These are phyloP conservation scores for Talaromyces nanjingensis DNA, from an alignment of 495 filamentous ascomycete species.

Conservation along the genomic window DNA sequence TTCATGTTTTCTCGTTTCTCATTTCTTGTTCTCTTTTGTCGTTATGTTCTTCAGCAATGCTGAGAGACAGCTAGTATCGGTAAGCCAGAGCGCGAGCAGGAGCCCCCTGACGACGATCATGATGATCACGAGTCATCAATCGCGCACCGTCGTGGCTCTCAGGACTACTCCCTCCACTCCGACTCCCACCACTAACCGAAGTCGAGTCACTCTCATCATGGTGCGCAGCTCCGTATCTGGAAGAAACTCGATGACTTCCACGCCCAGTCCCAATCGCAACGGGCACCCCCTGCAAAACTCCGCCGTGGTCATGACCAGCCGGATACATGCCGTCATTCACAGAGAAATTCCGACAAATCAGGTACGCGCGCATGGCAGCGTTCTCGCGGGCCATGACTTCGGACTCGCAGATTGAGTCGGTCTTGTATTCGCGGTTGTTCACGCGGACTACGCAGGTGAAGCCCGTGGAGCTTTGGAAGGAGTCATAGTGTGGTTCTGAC, in stretches of 20 bases:
- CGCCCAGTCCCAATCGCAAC: conserved; percentile 62
- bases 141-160: conserved; percentile 36
- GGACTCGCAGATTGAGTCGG: conserved; percentile 73
- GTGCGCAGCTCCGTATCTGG: neutral
- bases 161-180: conserved; percentile 52
- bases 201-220: conserved; percentile 37
- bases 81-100: conserved; percentile 3
- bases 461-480: conserved; percentile 61
- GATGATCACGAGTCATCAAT: conserved; percentile 7
- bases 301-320: conserved; percentile 61
- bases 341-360: conserved; percentile 98
- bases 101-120: conserved; percentile 7
- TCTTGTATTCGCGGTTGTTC: conserved; percentile 95
- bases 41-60: neutral
- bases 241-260: neutral
- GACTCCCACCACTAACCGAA: conserved; percentile 42
- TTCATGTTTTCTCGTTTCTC: neutral
- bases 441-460: conserved; percentile 89
- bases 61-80: neutral
- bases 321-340: conserved; percentile 92
- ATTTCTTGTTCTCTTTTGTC: neutral
- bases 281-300: conserved; percentile 80
- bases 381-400: conserved; percentile 84
- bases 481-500: conserved; percentile 87
- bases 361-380: conserved; percentile 93